Base-by-base conservation (phyloP, 306 rosid species). In the Quercus berberidifolia region DNA sequence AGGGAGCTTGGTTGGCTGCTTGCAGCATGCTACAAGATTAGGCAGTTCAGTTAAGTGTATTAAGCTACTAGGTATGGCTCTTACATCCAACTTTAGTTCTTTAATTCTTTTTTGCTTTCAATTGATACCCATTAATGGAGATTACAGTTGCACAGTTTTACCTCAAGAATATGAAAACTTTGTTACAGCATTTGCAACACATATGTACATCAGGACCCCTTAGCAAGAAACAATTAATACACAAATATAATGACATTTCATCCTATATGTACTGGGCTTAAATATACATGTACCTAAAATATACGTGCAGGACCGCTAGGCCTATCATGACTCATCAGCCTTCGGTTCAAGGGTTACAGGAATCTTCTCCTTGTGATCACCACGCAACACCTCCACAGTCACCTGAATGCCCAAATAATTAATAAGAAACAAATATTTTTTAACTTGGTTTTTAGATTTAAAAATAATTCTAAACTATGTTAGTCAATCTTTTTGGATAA, bases 361-460 rank as follows among this genome's bases (percentile, higher is more conserved):
- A 81, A 96, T 86, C 85, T 96, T 91, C 92, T 96, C 99, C 91
- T 91, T 89, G 74, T 89, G 96, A 70, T 96, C 99, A 17, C 98
- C 99, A 38, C 99, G 91, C 89, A 96, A 85, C 14, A 96, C 99
- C 89, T 93, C 98, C 79, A 96, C 97, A 55, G 31, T 87, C 77
- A 96, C 92, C 99, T 96, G 83, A 77, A 81, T 60, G 68, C 26
- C 85, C 77, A 52, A 74, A 82, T 54, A 54, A 58, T 57, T 43
- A 58, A 41, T 8, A 41, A 41, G 11, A 49, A 49, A 49, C 17
- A 11, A 11, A 49, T 49, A 49, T 12, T 49, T 49, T 49, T 49
- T 3, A 49, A 49, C 54, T 49, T 49, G 15, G 17, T 49, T 13
- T 49, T 49, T 12, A 12, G 15, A 49, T 11, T 46, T 49, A 49